Evolutionary conservation across 164 flowering plant genomes (phyloP).

Genomic region (Nelumbo lutea): DNA sequence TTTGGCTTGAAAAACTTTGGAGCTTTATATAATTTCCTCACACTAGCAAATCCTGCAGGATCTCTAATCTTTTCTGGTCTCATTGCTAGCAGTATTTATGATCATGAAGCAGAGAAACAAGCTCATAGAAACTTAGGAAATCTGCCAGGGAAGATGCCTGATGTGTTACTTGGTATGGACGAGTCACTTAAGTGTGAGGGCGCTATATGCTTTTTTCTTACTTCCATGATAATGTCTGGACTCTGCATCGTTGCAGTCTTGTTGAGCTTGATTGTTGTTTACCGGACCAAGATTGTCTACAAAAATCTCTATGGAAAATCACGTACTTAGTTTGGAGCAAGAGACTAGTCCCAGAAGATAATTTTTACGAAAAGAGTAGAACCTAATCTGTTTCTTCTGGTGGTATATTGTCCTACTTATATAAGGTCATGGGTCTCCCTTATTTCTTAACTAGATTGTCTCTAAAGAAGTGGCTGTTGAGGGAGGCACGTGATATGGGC

Average conservation of each 20-base stretch:
- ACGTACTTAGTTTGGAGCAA: constrained; percentile 23
- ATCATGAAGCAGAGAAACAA: constrained; percentile 86
- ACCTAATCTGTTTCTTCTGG: background rate
- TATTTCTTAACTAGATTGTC: background rate
- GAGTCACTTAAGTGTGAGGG: constrained; percentile 70
- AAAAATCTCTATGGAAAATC: constrained; percentile 71
- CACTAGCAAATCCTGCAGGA: constrained; percentile 86
- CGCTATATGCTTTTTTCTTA: constrained; percentile 69
- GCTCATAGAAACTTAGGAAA: constrained; percentile 27
- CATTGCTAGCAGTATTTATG: constrained; percentile 84
- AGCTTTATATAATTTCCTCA: constrained; percentile 88
- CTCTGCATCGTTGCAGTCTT: constrained; percentile 69
- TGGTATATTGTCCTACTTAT: constrained; percentile 4
- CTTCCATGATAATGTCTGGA: constrained; percentile 75
- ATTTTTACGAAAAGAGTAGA: background rate
- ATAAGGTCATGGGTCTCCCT: constrained; percentile 2
- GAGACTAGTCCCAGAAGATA: background rate
- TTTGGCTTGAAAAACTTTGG: constrained; percentile 94
- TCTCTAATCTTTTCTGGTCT: constrained; percentile 80
- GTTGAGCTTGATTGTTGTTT: constrained; percentile 76
- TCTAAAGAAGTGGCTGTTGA: background rate
- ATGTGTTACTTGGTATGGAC: constrained; percentile 20
- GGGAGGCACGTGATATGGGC: background rate
- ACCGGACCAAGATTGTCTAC: constrained; percentile 76
- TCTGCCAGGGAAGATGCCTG: constrained; percentile 19